Base-by-base conservation (phyloP, 1,139 yeast genomes). In the Blastobotrys buckinghamii region DNA sequence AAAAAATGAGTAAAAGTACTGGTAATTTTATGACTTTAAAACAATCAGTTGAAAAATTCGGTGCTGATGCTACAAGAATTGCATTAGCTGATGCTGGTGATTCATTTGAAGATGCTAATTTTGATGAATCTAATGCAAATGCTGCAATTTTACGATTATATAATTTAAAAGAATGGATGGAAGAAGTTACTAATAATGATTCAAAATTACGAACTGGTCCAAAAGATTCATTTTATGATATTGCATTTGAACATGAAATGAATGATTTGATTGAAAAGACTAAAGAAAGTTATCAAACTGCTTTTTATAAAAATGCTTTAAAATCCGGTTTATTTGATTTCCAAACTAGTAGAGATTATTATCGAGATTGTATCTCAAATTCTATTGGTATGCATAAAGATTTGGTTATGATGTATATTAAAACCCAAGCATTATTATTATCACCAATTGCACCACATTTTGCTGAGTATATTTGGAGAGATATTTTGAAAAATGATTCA, bases 81-180 rank as follows among this genome's bases (percentile, higher is more conserved):
- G 97, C 98, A 9, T 75, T 94, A 60, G 99, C 98, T 36, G 97
- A 94, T 74, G 97, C 97, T 50, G 99, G 99, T 74, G 99, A 94
- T 66, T 74, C 94, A 44, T 81, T 89, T 57, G 98, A 92, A 71
- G 99, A 94, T 70, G 98, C 99, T 51, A 94, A 94, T 74, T 87
- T 94, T 63, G 98, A 92, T 64, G 98, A 94, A 71, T 75, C 89
- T 55, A 90, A 84, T 61, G 99, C 98, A 49, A 94, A 94, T 63
- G 97, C 98, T 43, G 97, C 97, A 39, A 90, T 94, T 66, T 78
- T 92, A 68, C 86, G 98, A 74, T 78, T 94, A 64, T 85, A 81
- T 67, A 92, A 89, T 49, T 76, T 92, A 67, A 90, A 88, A 69
- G 97, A 90, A 69, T 92, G 99, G 99, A 79, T 87, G 66, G 97